Conservation (phyloP, 208 protist species). For the Leishmania mexicana region DNA sequence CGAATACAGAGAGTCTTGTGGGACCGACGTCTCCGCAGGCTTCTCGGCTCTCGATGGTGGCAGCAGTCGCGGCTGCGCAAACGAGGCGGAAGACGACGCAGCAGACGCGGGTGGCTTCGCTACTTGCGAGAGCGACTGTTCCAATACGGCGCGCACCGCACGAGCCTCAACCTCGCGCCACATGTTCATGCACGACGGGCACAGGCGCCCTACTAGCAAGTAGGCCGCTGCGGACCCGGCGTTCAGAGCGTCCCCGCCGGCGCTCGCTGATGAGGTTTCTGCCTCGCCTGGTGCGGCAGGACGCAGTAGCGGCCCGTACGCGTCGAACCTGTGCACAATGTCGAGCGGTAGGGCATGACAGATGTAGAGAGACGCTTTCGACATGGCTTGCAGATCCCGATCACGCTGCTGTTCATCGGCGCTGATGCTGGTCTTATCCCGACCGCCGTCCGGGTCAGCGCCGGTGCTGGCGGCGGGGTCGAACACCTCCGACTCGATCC, state of each 20-base stretch:
- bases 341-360: slow-evolving; percentile 65
- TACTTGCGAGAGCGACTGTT: background rate
- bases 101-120: background rate
- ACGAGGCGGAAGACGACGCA: background rate
- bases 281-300: background rate
- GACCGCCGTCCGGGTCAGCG: background rate
- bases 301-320: slow-evolving; percentile 60
- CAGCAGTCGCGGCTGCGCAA: background rate
- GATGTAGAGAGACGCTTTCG: slow-evolving; percentile 20
- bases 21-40: background rate
- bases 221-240: slow-evolving; percentile 9
- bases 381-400: slow-evolving; percentile 6
- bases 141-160: slow-evolving; percentile 6
- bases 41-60: background rate
- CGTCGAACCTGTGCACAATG: slow-evolving; percentile 67
- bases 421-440: background rate
- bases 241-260: background rate
- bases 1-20: background rate
- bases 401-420: background rate
- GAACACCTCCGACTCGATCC: slow-evolving; percentile 6
- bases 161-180: slow-evolving; percentile 33
- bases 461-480: slow-evolving; percentile 6
- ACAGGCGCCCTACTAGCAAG: slow-evolving; percentile 41
- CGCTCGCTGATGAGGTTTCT: background rate
- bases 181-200: slow-evolving; percentile 37